These are phyloP conservation scores for Cryptococcus sp. DNA, from an alignment of 1,284 basidiomycete genomes.

Conservation along the genomic window DNA sequence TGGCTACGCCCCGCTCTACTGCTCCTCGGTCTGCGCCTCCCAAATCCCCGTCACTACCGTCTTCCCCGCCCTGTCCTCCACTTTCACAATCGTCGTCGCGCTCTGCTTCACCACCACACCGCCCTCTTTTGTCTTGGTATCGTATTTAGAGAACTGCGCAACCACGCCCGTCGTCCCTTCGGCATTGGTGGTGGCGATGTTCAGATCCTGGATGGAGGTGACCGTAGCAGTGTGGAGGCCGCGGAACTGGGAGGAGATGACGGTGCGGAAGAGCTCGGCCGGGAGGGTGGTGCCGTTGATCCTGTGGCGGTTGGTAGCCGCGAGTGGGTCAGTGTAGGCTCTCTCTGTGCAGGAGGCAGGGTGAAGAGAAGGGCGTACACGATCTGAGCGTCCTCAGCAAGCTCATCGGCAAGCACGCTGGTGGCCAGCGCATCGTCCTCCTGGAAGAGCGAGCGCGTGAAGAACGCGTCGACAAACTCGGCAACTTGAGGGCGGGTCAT, in stretches of 20 bases:
- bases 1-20: neutral
- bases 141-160: conserved; percentile 11
- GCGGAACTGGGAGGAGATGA: conserved; percentile 14
- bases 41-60: conserved; percentile 8
- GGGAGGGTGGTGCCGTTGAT: conserved; percentile 11
- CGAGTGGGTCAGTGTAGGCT: neutral
- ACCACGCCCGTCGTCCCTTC: conserved; percentile 6
- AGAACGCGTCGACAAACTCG: conserved; percentile 15
- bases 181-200: conserved; percentile 6
- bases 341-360: too few species aligned
- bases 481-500: conserved; percentile 13
- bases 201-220: conserved; percentile 12
- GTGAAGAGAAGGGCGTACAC: conserved; percentile 1
- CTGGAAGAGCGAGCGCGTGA: conserved; percentile 8
- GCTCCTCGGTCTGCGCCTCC: conserved; percentile 13
- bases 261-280: conserved; percentile 1
- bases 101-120: conserved; percentile 5
- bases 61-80: conserved; percentile 14
- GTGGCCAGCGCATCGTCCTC: conserved; percentile 9
- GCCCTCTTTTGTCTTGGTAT: conserved; percentile 7
- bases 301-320: neutral
- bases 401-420: conserved; percentile 8
- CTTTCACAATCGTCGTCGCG: conserved; percentile 15
- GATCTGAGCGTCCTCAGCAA: conserved; percentile 10
- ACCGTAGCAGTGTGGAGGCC: conserved; percentile 1